These are phyloP conservation scores for Stentor roeselii DNA, from an alignment of 73 alveolate species.

Conservation along the genomic window DNA sequence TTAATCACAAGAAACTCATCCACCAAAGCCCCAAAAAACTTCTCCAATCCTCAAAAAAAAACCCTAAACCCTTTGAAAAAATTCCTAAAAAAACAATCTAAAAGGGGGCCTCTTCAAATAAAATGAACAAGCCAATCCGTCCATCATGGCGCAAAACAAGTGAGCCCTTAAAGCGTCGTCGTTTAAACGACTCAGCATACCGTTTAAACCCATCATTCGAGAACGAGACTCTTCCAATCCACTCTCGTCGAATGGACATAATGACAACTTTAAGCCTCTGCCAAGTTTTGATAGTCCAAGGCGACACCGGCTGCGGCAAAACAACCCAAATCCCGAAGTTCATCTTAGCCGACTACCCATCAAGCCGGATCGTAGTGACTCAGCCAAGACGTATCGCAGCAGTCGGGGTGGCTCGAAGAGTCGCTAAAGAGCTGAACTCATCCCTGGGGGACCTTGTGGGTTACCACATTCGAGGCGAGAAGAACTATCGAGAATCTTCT, in stretches of 20 bases:
- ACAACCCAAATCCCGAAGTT: slow-evolving; percentile 89
- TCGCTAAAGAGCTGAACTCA: slow-evolving; percentile 60
- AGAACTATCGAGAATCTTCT: slow-evolving; percentile 37
- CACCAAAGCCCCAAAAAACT: too few relatives aligned
- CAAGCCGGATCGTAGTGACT: slow-evolving; percentile 63
- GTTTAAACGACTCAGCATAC: neutral
- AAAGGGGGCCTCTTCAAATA: neutral
- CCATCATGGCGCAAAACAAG: slow-evolving; percentile 1
- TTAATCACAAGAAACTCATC: too few relatives aligned
- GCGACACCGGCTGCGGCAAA: slow-evolving; percentile 95
- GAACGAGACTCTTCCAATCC: slow-evolving; percentile 62
- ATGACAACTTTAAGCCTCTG: slow-evolving; percentile 47
- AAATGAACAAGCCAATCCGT: neutral
- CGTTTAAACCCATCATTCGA: neutral
- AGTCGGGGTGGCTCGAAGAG: slow-evolving; percentile 76
- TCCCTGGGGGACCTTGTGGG: slow-evolving; percentile 57
- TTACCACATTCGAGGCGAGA: slow-evolving; percentile 66
- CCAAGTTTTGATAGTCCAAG: slow-evolving; percentile 74
- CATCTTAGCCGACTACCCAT: slow-evolving; percentile 43
- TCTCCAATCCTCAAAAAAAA: too few relatives aligned
- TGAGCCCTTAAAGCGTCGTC: neutral
- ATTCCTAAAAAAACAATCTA: too few relatives aligned
- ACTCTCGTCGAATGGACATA: slow-evolving; percentile 48
- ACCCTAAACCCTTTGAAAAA: too few relatives aligned
- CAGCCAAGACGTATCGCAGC: slow-evolving; percentile 94